A percentile compares a stretch with the other conserved stretches of the same genome.
phyloP scores from a whole-genome alignment of 1,139 yeast species.

The Petasospora rhodanensis region DNA sequence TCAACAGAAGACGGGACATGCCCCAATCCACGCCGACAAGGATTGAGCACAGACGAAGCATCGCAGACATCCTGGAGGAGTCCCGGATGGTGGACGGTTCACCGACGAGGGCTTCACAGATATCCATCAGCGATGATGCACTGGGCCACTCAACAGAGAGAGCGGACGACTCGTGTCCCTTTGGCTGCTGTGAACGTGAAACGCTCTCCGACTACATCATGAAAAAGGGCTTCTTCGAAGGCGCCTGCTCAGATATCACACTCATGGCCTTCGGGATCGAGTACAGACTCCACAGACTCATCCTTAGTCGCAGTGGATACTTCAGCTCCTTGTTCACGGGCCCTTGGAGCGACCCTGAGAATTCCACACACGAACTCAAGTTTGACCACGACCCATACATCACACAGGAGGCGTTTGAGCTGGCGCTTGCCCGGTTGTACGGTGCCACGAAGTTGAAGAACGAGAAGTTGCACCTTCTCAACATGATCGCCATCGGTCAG shows the following conservation, averaged over 20 bases:
- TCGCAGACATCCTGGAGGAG: no score
- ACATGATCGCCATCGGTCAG: conserved; percentile 45
- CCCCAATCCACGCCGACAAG: no score
- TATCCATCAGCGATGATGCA: no score
- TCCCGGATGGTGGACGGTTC: no score
- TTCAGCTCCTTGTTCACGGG: conserved; percentile 41
- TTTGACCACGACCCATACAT: conserved; percentile 39
- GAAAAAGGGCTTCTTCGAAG: conserved; percentile 37
- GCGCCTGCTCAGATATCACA: conserved; percentile 45
- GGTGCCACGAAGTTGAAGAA: conserved; percentile 34
- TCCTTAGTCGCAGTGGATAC: conserved; percentile 43
- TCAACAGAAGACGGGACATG: no score
- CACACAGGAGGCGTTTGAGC: conserved; percentile 41
- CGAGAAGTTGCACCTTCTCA: conserved; percentile 33
- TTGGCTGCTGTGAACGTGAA: conserved; percentile 31
- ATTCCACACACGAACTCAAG: conserved; percentile 27
- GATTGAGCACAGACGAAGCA: no score
- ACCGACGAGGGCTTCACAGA: no score
- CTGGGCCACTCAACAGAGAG: no score
- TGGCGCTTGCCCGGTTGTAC: conserved; percentile 40
- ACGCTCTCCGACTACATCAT: conserved; percentile 31
- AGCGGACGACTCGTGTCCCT: conserved; percentile 29
- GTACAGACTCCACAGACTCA: conserved; percentile 40
- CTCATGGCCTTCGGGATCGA: conserved; percentile 40
- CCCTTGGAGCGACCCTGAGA: conserved; percentile 34